Conservation (phyloP, 78 protist species). For the Dictyostelium brefeldianum region DNA sequence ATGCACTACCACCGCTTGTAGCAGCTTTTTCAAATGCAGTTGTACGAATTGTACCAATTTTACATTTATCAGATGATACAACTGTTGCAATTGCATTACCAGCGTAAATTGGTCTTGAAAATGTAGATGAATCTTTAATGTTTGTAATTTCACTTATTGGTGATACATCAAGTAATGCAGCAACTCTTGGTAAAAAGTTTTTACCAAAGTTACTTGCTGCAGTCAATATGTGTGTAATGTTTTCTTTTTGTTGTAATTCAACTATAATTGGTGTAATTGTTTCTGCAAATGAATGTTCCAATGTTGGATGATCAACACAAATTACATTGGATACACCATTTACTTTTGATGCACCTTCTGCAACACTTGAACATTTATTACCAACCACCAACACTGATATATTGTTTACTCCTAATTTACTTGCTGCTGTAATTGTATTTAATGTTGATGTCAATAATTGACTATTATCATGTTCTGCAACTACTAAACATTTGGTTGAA, state of each 20-base stretch:
- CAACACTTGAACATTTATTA: slow-evolving; percentile 34
- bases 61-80: slow-evolving; percentile 87
- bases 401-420: slow-evolving; percentile 21
- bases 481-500: slow-evolving; percentile 35
- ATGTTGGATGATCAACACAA: slow-evolving; percentile 61
- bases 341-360: slow-evolving; percentile 70
- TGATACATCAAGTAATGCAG: slow-evolving; percentile 91
- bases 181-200: slow-evolving; percentile 94
- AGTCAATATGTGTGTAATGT: slow-evolving; percentile 91
- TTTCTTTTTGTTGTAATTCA: slow-evolving; percentile 30
- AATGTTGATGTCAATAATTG: slow-evolving; percentile 37
- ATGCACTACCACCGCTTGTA: slow-evolving; percentile 82
- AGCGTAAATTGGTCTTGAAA: slow-evolving; percentile 97
- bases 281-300: slow-evolving; percentile 89
- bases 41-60: slow-evolving; percentile 93
- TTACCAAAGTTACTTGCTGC: slow-evolving; percentile 92
- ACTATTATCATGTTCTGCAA: slow-evolving; percentile 82
- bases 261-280: slow-evolving; percentile 79
- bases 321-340: slow-evolving; percentile 90
- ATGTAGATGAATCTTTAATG: slow-evolving; percentile 90
- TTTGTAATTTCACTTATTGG: slow-evolving; percentile 90
- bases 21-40: slow-evolving; percentile 97
- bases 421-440: slow-evolving; percentile 83
- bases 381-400: slow-evolving; percentile 73
- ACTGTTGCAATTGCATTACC: slow-evolving; percentile 98